Evolutionary conservation across 805 yeast species (phyloP).

Genomic region (Zygotorulaspora florentina): DNA sequence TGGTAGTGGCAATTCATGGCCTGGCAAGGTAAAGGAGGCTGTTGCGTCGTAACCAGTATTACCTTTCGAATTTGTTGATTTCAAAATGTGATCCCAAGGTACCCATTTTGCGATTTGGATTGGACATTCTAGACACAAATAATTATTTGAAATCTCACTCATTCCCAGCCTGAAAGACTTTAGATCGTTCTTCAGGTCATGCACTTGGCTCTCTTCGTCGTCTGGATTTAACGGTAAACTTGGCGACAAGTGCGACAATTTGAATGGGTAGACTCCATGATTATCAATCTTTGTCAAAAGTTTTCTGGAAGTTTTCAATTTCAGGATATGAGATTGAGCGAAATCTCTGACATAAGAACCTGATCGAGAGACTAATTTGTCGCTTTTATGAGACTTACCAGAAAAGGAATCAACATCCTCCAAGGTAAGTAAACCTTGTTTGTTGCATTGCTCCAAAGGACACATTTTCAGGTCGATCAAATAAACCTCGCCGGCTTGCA

Average conservation of each 20-base stretch:
- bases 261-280: constrained; percentile 87
- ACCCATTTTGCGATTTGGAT: constrained; percentile 67
- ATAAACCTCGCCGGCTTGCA: constrained; percentile 81
- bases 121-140: constrained; percentile 69
- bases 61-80: constrained; percentile 63
- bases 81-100: constrained; percentile 63
- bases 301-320: constrained; percentile 67
- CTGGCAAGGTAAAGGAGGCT: constrained; percentile 54
- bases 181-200: constrained; percentile 48
- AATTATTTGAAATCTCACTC: constrained; percentile 74
- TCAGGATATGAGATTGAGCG: constrained; percentile 74
- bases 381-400: constrained; percentile 55
- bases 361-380: constrained; percentile 54
- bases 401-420: constrained; percentile 61
- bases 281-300: constrained; percentile 68
- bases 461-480: constrained; percentile 78
- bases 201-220: constrained; percentile 37
- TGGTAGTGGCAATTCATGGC: constrained; percentile 72
- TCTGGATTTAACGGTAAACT: constrained; percentile 53
- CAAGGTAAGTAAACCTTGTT: constrained; percentile 64
- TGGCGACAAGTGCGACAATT: constrained; percentile 65
- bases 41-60: constrained; percentile 60
- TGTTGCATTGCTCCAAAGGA: constrained; percentile 50
- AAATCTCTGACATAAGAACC: constrained; percentile 81
- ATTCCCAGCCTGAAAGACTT: constrained; percentile 68